Evolutionary conservation across 768 basidiomycete species (phyloP).

Genomic region (Boletus speciosus): DNA sequence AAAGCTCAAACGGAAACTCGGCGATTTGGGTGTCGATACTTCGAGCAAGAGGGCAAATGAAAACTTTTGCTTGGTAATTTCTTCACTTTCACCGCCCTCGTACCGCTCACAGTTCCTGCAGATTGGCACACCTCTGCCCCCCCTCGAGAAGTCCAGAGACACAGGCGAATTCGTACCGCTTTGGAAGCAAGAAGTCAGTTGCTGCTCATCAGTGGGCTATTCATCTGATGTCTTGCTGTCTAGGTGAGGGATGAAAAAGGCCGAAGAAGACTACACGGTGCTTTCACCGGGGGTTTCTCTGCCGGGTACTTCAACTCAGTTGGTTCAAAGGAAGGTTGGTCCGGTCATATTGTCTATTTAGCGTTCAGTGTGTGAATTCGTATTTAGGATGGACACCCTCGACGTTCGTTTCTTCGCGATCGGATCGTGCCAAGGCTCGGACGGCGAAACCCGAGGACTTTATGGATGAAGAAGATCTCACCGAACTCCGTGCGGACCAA

Average conservation of each 20-base stretch:
- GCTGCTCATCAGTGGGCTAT: conserved; percentile 16
- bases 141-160: conserved; percentile 92
- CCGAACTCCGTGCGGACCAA: conserved; percentile 71
- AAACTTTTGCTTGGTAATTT: conserved; percentile 75
- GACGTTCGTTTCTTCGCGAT: conserved; percentile 87
- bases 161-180: conserved; percentile 92
- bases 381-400: conserved; percentile 87
- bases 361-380: neutral
- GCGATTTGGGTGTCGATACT: conserved; percentile 72
- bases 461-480: conserved; percentile 98
- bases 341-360: neutral
- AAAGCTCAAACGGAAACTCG: conserved; percentile 81
- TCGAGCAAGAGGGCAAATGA: conserved; percentile 72
- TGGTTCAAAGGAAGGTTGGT: conserved; percentile 88
- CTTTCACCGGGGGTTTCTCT: conserved; percentile 97
- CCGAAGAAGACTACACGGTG: conserved; percentile 89
- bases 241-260: conserved; percentile 94
- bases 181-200: conserved; percentile 92
- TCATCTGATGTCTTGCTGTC: conserved; percentile 11
- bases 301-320: conserved; percentile 97
- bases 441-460: conserved; percentile 80
- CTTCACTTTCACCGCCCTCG: neutral
- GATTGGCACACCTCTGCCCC: conserved; percentile 93
- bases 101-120: conserved; percentile 29
- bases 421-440: conserved; percentile 61